Evolutionary conservation across 306 rosid genomes (phyloP).

Genomic region (Cyclanthera cordifolia): DNA sequence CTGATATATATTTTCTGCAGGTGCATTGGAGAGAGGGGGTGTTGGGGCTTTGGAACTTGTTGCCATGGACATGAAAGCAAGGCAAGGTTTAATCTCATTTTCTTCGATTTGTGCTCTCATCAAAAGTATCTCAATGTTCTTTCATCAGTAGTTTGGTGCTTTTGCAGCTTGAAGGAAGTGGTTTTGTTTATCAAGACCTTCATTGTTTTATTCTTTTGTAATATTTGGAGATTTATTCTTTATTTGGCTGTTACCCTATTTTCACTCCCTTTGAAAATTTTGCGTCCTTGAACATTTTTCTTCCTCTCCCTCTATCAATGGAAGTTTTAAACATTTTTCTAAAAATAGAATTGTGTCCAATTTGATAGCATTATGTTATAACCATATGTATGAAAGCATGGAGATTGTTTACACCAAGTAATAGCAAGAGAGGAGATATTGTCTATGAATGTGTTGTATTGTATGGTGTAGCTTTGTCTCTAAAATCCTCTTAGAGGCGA

Average conservation of each 20-base stretch:
- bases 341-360: too few species aligned
- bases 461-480: too few species aligned
- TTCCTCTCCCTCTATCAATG: background rate
- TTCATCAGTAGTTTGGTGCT: background rate
- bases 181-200: background rate
- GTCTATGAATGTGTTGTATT: too few species aligned
- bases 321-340: too few species aligned
- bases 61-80: conserved; percentile 99
- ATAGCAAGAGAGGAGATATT: too few species aligned
- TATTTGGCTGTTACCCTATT: background rate
- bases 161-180: conserved; percentile 1
- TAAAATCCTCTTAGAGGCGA: too few species aligned
- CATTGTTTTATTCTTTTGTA: background rate
- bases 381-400: too few species aligned
- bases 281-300: background rate
- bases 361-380: too few species aligned
- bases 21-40: conserved; percentile 89
- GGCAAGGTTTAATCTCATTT: conserved; percentile 29
- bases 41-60: conserved; percentile 99
- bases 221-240: background rate
- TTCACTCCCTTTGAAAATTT: background rate
- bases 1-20: conserved; percentile 24
- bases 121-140: background rate
- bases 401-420: too few species aligned
- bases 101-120: background rate